These are phyloP conservation scores for Suillus cothurnatus DNA, from an alignment of 768 basidiomycete genomes.

Conservation along the genomic window DNA sequence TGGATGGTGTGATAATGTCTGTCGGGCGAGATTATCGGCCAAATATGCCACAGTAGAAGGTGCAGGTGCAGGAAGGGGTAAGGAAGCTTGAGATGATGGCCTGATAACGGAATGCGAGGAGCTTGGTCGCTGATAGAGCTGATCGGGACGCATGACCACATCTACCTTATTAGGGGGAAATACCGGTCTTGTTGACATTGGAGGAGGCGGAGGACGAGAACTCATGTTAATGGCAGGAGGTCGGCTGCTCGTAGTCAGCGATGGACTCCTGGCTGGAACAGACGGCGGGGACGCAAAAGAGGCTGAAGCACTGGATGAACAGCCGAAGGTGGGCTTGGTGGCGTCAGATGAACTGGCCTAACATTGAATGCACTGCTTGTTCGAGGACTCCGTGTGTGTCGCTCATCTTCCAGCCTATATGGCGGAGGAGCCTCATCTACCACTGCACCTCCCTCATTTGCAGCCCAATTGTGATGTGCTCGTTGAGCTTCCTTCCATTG, in stretches of 20 bases:
- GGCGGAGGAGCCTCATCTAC: slow-evolving; percentile 64
- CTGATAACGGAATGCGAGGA: slow-evolving; percentile 5
- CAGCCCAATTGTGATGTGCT: slow-evolving; percentile 49
- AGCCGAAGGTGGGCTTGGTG: slow-evolving; percentile 10
- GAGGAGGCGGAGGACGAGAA: slow-evolving; percentile 16
- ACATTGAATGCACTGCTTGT: slow-evolving; percentile 3
- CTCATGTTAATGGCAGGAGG: slow-evolving; percentile 17
- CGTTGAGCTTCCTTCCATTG: slow-evolving; percentile 26
- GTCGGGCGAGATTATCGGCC: slow-evolving; percentile 40
- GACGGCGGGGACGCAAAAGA: slow-evolving; percentile 14
- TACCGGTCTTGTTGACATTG: slow-evolving; percentile 1
- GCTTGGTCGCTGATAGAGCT: slow-evolving; percentile 1
- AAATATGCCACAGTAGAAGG: slow-evolving; percentile 31
- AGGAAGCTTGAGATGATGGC: not conserved
- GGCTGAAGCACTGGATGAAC: slow-evolving; percentile 7
- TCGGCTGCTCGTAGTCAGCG: slow-evolving; percentile 4
- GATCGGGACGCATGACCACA: slow-evolving; percentile 6
- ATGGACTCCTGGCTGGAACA: slow-evolving; percentile 15
- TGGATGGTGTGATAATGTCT: slow-evolving; percentile 34
- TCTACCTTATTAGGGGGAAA: not conserved
- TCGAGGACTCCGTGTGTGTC: slow-evolving; percentile 4
- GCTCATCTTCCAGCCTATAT: slow-evolving; percentile 59
- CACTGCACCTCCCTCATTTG: slow-evolving; percentile 24
- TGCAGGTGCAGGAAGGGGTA: not conserved
- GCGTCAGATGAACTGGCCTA: slow-evolving; percentile 13